Evolutionary conservation across 139 green algal genomes (phyloP), one percentile per base, ranked within the genome.

Genomic region (Ettlia oleoabundans): DNA sequence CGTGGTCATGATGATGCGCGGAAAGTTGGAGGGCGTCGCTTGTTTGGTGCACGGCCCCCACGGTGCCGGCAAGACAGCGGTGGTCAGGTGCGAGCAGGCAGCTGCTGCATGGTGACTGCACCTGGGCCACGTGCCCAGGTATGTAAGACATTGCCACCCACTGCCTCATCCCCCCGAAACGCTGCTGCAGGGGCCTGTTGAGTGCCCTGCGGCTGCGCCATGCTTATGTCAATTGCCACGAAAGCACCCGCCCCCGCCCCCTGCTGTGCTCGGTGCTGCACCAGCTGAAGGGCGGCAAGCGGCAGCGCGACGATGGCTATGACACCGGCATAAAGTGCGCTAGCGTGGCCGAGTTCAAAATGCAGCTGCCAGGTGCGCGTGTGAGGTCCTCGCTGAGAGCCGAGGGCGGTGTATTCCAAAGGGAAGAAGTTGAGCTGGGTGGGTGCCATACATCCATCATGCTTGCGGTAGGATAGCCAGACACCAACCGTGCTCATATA

Each of bases 1-100:
- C n/a, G n/a, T 58, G 95, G 92, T 86, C 92, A 92, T 95, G 51
- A 21, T 78, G 33, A n/a, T 63, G 32, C 21, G 33, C 30, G 35
- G 5, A 5, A 33, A 53, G 4, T 5, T 5, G 9, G 30, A 30
- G 72, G 30, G 43, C 43, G 24, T 38, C 19, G 30, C 26, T 10
- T 68, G 62, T 96, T 97, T 98, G 91, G 92, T 92, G 0, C 67
- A 87, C 38, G 88, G 88, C 0, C 66, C 81, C 4, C 43, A 65
- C 8, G 76, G 77, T 9, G 88, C 84, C 1, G 88, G 88, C 38
- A 92, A 92, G 77, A 91, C 88, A 21, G 33, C 61, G 8, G 65
- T 92, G 8, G 64, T 90, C 32, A 86, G 83, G 86, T 88, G 47
- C 5, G 82, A 24, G 65, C n/a, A 15, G 32, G 28, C 40, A 24